Percentiles rank a stretch among this genome's conserved stretches.
phyloP scores from a whole-genome alignment of 1,284 basidiomycete species.

The Agaricales sp. region DNA sequence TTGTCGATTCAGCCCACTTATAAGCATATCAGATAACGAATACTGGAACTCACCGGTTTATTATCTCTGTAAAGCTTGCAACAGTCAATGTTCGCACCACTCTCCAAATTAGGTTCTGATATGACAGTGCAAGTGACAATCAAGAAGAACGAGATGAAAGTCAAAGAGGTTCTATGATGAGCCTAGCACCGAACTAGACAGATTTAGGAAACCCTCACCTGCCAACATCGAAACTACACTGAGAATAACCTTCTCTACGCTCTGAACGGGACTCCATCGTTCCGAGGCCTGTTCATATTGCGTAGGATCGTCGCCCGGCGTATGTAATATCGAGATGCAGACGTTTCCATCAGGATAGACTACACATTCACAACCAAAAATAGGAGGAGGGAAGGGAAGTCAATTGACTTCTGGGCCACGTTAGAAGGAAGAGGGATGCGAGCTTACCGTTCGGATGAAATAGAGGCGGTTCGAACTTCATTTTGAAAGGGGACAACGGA shows the following conservation, averaged over 20 bases:
- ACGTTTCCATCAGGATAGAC: constrained; percentile 93
- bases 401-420: neutral
- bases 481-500: constrained; percentile 93
- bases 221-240: constrained; percentile 99
- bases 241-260: constrained; percentile 92
- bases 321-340: constrained; percentile 97
- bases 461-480: constrained; percentile 95
- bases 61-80: constrained; percentile 93
- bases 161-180: constrained; percentile 10
- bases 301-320: constrained; percentile 89
- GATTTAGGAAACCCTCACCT: constrained; percentile 35
- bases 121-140: constrained; percentile 8
- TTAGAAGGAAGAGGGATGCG: constrained; percentile 3
- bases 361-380: constrained; percentile 19
- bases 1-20: constrained; percentile 5
- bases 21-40: neutral
- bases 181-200: neutral
- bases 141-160: constrained; percentile 13
- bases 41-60: constrained; percentile 19
- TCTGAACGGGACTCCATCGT: constrained; percentile 96
- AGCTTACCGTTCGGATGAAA: constrained; percentile 94
- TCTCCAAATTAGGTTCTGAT: constrained; percentile 95
- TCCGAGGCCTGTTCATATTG: constrained; percentile 93
- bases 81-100: constrained; percentile 96
- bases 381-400: constrained; percentile 4